A percentile compares a stretch with the other conserved stretches of the same genome.
Conservation (phyloP, 768 basidiomycete genomes). For the Rhodocollybia butyracea region DNA sequence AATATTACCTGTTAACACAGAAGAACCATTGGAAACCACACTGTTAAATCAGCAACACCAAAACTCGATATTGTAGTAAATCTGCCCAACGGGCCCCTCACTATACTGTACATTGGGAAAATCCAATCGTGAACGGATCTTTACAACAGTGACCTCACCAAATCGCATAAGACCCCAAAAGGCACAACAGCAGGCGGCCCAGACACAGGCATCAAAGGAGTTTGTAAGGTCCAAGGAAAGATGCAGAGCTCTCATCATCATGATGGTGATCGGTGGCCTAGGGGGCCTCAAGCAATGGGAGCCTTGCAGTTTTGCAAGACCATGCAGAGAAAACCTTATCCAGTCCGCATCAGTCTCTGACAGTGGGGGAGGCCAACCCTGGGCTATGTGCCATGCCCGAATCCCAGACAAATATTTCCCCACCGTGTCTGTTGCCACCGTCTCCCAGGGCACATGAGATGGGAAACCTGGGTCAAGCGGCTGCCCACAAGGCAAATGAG, state of each 20-base stretch:
- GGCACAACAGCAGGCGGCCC: no score
- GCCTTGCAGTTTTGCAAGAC: slow-evolving; percentile 23
- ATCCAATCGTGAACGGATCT: no score
- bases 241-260: slow-evolving; percentile 24
- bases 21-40: no score
- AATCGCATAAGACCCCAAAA: no score
- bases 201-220: slow-evolving; percentile 37
- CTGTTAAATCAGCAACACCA: no score
- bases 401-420: slow-evolving; percentile 37
- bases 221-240: slow-evolving; percentile 16
- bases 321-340: slow-evolving; percentile 26
- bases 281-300: slow-evolving; percentile 14
- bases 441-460: slow-evolving; percentile 22
- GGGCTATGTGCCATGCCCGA: slow-evolving; percentile 34
- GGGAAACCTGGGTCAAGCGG: slow-evolving; percentile 3
- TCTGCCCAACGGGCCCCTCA: no score
- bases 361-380: slow-evolving; percentile 34
- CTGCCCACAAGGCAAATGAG: slow-evolving; percentile 33
- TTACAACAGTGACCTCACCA: no score
- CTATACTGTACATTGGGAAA: no score
- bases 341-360: slow-evolving; percentile 11
- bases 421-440: no score
- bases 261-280: slow-evolving; percentile 29
- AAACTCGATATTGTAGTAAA: no score
- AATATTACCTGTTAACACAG: no score